Base-by-base conservation (phyloP, 257 asterid species). In the Thymus mandschuricus region DNA sequence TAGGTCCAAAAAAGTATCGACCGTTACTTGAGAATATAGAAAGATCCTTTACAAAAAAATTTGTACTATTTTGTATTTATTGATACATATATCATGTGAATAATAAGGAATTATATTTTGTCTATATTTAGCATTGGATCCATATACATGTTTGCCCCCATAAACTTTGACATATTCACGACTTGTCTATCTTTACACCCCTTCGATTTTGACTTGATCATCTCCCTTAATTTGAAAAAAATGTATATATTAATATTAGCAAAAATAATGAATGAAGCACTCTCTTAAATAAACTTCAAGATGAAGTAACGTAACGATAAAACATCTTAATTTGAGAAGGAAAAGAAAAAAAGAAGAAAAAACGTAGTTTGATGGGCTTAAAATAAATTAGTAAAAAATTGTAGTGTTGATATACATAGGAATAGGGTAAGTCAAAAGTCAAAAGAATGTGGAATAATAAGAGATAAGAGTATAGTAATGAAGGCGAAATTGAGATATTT, bases 1-100 rank as follows among this genome's bases (percentile, higher is more conserved):
- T 45, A 64, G 27, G 69, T 43, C 69, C 56, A 44, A 46, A 64
- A 64, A 64, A 28, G 38, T 64, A 64, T 43, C 40, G 12, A 64
- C 56, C 56, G 51, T 64, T 64, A 45, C 69, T 64, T 29, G 38
- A 21, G 33, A n/a, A 62, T 28, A 28, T 35, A 12, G 4, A 35
- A 38, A 60, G 31, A 60, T 38, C 66, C 49, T 34, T 35, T n/a
- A 60, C 33, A n/a, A n/a, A 3, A 1, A 15, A 3, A 1, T 58
- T 1, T 4, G 34, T 10, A 58, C 38, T 27, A 10, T 64, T 11
- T 64, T 64, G 41, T 21, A 64, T 64, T 29, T 64, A 38, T 41
- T 10, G 27, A 41, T 31, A 2, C 2, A 59, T 10, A 63, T 63
- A 62, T 21, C 68, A 44, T 44, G 68, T 63, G 68, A 44, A 63